Evolutionary conservation across 108 stramenopile species (phyloP), one percentile per base, ranked within the genome.

Genomic region (Fistulifera pelliculosa): DNA sequence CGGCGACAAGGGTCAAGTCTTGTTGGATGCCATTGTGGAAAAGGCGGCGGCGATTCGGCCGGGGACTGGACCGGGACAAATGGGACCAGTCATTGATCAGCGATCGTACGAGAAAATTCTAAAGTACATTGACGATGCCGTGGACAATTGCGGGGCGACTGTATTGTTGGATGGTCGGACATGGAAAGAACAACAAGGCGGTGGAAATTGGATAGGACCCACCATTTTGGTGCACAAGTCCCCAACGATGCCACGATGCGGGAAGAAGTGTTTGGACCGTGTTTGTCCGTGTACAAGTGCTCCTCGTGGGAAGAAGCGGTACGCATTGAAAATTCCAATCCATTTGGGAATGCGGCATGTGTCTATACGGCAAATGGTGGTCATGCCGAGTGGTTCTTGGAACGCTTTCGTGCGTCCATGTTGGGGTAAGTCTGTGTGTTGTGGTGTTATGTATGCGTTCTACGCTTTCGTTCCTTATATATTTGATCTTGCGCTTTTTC

Each of bases 241-340:
- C 23, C 54, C 66, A 57, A 64, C 0, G 93, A 93, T 61, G 73
- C 62, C 41, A 85, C 84, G 2, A 73, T 94, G 73, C 65, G 62
- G 41, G 94, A 97, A 47, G 96, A 97, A 58, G 78, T 97, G 1
- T 97, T 97, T 70, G 96, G 96, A 5, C 96, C 96, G 2, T 93
- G 91, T 25, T 67, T 97, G 40, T 82, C 78, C 43, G 82, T 97
- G 7, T 83, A 83, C 52, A 49, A 62, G 18, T 85, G 83, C 4
- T 24, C 48, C 0, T 71, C 80, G n/a, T 91, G 95, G 87, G 83
- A 91, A 48, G 84, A 92, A 57, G 96, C 96, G 8, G 76, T 98
- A 43, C 91, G 61, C 22, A 93, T 96, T 58, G 96, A 98, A 61
- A 96, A 96, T 76, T 60, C 73, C 18, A 93, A 90, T 68, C 94